phyloP scores from a whole-genome alignment of 306 rosid species.

The Prunus mira region DNA sequence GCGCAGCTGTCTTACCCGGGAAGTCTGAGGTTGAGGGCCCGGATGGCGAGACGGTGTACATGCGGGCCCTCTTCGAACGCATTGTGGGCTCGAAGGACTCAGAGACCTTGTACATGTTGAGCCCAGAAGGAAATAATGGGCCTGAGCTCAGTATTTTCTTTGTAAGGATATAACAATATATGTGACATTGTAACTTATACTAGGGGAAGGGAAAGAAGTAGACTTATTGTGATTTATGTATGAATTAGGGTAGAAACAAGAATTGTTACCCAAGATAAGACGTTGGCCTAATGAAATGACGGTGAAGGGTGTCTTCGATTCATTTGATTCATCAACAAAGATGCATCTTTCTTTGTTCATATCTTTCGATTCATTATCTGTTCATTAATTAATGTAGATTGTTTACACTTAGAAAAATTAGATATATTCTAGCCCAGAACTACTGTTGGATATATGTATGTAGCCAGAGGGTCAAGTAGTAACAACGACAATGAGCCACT shows the following conservation, averaged over 20 bases:
- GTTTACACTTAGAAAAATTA: no score
- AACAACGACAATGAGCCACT: no score
- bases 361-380: no score
- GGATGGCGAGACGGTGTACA: constrained; percentile 57
- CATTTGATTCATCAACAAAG: neutral
- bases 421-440: no score
- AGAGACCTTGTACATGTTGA: constrained; percentile 71
- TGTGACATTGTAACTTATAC: neutral
- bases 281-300: neutral
- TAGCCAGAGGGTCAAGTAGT: no score
- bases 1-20: constrained; percentile 73
- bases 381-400: no score
- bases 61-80: constrained; percentile 69
- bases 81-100: constrained; percentile 74
- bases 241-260: neutral
- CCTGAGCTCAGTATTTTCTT: constrained; percentile 83
- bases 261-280: neutral
- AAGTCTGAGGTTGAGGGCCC: constrained; percentile 36
- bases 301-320: neutral
- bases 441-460: no score
- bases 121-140: constrained; percentile 66
- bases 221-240: neutral
- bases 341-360: no score
- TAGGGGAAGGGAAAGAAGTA: neutral
- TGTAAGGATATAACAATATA: constrained; percentile 39